Conservation (phyloP, 2,329 filamentous ascomycete species). For the Xylariales sp. region DNA sequence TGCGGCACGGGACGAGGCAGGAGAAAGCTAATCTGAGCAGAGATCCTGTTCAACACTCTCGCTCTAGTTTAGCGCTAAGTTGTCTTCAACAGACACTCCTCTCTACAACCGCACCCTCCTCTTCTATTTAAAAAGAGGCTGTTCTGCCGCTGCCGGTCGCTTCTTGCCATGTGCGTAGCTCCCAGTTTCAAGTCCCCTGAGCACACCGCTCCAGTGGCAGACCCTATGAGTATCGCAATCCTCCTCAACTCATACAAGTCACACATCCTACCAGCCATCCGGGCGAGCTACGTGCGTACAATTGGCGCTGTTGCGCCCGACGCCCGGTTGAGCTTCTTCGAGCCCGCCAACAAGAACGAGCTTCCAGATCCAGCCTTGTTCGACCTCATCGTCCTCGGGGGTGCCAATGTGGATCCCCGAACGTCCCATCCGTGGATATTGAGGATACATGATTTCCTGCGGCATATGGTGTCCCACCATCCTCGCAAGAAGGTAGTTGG, state of each 20-base stretch:
- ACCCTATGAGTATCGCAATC: constrained; percentile 26
- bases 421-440: constrained; percentile 34
- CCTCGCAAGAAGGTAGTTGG: constrained; percentile 31
- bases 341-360: constrained; percentile 28
- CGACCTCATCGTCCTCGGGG: constrained; percentile 38
- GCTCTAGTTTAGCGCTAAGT: too few relatives aligned
- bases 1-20: too few relatives aligned
- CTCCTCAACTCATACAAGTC: constrained; percentile 34
- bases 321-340: constrained; percentile 28
- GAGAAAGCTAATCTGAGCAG: too few relatives aligned
- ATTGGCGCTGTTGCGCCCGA: constrained; percentile 24
- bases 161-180: background rate
- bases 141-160: too few relatives aligned
- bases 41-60: too few relatives aligned
- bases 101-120: too few relatives aligned
- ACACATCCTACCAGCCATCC: constrained; percentile 27
- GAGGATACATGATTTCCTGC: constrained; percentile 33
- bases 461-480: constrained; percentile 23
- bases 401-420: constrained; percentile 36
- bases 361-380: constrained; percentile 33
- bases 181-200: background rate
- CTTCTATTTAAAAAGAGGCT: too few relatives aligned
- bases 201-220: background rate
- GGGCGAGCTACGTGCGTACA: constrained; percentile 28
- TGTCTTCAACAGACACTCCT: too few relatives aligned